Base-by-base conservation (phyloP, 176 grass and related monocot species). In the Aegilops longissima region DNA sequence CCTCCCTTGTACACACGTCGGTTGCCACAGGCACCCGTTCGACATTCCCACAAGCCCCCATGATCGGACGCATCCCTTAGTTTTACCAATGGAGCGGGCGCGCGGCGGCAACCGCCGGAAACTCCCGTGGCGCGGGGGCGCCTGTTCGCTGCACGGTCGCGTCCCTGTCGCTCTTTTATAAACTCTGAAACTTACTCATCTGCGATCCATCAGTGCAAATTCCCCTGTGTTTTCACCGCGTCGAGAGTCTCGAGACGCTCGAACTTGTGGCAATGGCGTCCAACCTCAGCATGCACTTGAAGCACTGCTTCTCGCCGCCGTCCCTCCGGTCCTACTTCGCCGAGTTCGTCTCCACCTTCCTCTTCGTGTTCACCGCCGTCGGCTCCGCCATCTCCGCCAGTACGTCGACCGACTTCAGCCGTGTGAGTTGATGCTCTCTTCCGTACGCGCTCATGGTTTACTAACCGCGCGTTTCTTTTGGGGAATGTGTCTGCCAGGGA, bases 281-380 rank as follows among this genome's bases (percentile, higher is more conserved):
- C 61, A 89, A 90, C 79, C 74, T 89, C 86, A 31, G 61, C 5
- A 25, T 29, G 17, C 62, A 81, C 56, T 6, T 95, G 83, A 71
- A 66, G 38, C 84, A 80, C 25, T 93, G 90, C 69, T 75, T 92
- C 79, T 94, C 93, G 64, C 49, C 72, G 39, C 18, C 92, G 17
- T 45, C 92, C 12, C 84, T 95, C 70, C 93, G 96, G 8, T 67
- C 93, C 8, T 98, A 94, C 76, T n/a, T 85, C n/a, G 88, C 96
- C 17, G 96, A 98, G 90, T 94, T 95, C 84, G 70, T 98, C 85
- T 92, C 96, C 79, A 96, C 93, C n/a, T 96, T 98, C 83, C 66
- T 98, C 84, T 96, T 93, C 52, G 93, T 98, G 9, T 96, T 96
- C 88, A 38, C 84, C 36, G 82, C 90, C 51, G 90, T 94, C 25